Percentiles rank a stretch among this genome's conserved stretches.
Evolutionary conservation across 306 rosid genomes (phyloP).

Genomic region (Prunus persica): DNA sequence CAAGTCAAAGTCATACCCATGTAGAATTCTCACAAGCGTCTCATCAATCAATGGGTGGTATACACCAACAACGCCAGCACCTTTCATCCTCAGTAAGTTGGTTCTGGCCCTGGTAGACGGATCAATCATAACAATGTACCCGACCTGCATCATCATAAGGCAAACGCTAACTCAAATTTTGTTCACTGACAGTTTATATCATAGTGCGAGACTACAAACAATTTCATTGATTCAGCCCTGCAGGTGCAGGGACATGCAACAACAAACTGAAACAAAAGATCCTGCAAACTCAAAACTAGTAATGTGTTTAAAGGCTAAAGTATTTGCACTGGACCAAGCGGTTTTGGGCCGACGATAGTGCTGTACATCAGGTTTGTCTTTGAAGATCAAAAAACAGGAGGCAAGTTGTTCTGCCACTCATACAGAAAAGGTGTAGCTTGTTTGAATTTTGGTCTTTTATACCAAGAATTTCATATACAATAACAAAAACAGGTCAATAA

Average conservation of each 20-base stretch:
- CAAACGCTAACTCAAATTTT: neutral
- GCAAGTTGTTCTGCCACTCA: no score
- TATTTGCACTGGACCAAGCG: neutral
- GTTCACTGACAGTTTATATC: neutral
- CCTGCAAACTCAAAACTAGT: neutral
- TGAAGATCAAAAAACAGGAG: neutral
- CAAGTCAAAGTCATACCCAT: slow-evolving; percentile 45
- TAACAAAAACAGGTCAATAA: no score
- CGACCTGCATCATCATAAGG: slow-evolving; percentile 51
- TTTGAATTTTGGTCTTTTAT: no score
- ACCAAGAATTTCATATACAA: no score
- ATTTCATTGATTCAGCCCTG: neutral
- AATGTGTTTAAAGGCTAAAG: neutral
- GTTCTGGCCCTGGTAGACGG: slow-evolving; percentile 59
- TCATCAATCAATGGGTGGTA: slow-evolving; percentile 82
- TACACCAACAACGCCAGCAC: slow-evolving; percentile 78
- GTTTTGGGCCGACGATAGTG: neutral
- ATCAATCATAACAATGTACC: slow-evolving; percentile 82
- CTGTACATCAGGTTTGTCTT: no score
- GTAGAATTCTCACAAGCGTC: slow-evolving; percentile 62
- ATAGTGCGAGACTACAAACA: neutral
- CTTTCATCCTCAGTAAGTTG: slow-evolving; percentile 74
- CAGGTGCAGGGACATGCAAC: neutral
- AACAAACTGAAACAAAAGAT: neutral
- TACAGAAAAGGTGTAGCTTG: no score